These are phyloP conservation scores for Scytalidium sp. DNA, from an alignment of 2,329 filamentous ascomycete species.

Conservation along the genomic window DNA sequence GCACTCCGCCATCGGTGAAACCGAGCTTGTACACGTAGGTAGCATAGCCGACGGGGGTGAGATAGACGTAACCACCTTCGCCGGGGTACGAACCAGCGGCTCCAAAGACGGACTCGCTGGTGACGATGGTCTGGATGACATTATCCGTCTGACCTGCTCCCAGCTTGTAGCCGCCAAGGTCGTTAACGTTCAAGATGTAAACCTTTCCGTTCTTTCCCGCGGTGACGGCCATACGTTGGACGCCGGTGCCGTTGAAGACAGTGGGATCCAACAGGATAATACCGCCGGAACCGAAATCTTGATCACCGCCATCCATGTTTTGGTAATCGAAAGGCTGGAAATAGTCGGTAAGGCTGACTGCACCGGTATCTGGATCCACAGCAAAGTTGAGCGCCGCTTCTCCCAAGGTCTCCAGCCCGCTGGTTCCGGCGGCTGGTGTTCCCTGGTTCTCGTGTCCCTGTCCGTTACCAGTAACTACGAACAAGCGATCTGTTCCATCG, in stretches of 20 bases:
- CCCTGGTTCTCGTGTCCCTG: conserved; percentile 30
- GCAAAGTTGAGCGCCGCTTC: conserved; percentile 43
- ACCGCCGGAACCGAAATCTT: conserved; percentile 36
- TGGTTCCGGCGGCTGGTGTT: conserved; percentile 29
- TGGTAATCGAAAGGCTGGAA: conserved; percentile 40
- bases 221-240: conserved; percentile 33
- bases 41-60: conserved; percentile 30
- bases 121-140: conserved; percentile 33
- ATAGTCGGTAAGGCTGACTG: conserved; percentile 33
- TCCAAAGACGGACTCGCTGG: conserved; percentile 32
- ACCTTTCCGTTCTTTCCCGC: conserved; percentile 37
- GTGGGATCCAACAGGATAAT: conserved; percentile 31
- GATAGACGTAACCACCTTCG: conserved; percentile 41
- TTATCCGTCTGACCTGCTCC: conserved; percentile 33
- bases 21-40: conserved; percentile 33
- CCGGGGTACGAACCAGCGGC: conserved; percentile 37
- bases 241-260: conserved; percentile 31
- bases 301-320: conserved; percentile 34
- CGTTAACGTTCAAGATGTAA: conserved; percentile 37
- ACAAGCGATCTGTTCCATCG: conserved; percentile 26
- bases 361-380: conserved; percentile 21
- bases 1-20: conserved; percentile 25
- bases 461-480: conserved; percentile 31
- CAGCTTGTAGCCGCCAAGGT: conserved; percentile 38
- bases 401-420: conserved; percentile 33